phyloP scores from a whole-genome alignment of 306 rosid species.

The Prunus armeniaca region DNA sequence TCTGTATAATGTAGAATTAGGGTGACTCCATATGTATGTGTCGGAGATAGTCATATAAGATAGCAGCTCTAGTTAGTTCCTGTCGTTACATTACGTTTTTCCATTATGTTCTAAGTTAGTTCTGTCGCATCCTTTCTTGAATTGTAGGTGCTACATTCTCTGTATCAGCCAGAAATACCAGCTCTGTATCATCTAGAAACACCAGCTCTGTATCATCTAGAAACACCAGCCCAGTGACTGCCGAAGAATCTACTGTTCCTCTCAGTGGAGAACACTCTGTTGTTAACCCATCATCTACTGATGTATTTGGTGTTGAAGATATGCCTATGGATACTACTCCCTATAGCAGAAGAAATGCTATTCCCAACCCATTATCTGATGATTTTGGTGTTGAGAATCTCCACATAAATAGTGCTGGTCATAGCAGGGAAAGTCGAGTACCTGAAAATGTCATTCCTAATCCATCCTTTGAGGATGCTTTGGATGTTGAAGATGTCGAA shows the following conservation, averaged over 20 bases:
- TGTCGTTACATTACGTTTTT: background rate
- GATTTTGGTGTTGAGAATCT: conserved; percentile 30
- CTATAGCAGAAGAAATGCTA: conserved; percentile 34
- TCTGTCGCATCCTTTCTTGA: background rate
- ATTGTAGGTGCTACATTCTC: conserved; percentile 41
- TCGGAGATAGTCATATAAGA: background rate
- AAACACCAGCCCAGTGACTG: conserved; percentile 25
- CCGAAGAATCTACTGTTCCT: conserved; percentile 29
- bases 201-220: conserved; percentile 20
- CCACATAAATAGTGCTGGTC: conserved; percentile 26
- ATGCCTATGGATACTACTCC: conserved; percentile 30
- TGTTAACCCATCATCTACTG: conserved; percentile 35
- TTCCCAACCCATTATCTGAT: conserved; percentile 35
- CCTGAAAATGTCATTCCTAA: conserved; percentile 24
- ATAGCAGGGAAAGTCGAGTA: conserved; percentile 17
- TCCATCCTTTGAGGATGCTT: conserved; percentile 31
- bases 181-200: conserved; percentile 22
- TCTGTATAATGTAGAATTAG: background rate
- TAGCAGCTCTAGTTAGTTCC: background rate
- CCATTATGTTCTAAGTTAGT: background rate
- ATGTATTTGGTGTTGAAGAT: conserved; percentile 22
- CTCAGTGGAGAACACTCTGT: conserved; percentile 35
- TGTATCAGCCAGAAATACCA: conserved; percentile 20
- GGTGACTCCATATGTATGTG: conserved; percentile 1
- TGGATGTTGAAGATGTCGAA: conserved; percentile 33